Conservation (phyloP, 2,329 filamentous ascomycete species). For the Ceratocystis diversiconidia region DNA sequence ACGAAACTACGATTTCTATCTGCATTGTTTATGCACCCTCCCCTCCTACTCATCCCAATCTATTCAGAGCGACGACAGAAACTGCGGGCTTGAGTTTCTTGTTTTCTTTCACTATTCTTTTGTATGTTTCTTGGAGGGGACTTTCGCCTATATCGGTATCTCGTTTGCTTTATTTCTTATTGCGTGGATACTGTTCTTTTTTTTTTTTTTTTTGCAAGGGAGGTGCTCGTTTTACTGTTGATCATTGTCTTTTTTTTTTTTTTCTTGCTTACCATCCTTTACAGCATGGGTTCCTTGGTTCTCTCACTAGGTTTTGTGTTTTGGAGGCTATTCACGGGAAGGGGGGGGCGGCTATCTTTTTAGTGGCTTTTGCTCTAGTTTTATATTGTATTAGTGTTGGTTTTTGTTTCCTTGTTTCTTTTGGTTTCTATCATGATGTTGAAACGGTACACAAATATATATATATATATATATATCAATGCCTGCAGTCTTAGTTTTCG, state of each 20-base stretch:
- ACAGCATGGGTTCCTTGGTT: not conserved
- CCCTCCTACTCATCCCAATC: not conserved
- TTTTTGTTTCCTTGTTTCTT: not conserved
- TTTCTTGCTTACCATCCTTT: not conserved
- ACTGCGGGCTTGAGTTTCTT: conserved; percentile 1
- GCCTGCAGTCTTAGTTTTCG: too few relatives aligned
- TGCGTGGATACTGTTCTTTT: not conserved
- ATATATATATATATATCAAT: too few relatives aligned
- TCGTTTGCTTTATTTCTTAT: not conserved
- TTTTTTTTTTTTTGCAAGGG: not conserved
- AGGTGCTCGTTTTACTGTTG: not conserved
- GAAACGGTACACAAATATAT: not conserved
- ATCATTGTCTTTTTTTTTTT: not conserved
- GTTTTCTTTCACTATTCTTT: conserved; percentile 4
- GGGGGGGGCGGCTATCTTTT: not conserved
- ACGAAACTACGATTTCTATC: conserved; percentile 8
- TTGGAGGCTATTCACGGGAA: not conserved
- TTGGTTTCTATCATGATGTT: not conserved
- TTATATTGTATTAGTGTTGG: not conserved
- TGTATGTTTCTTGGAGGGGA: not conserved
- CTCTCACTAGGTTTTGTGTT: not conserved
- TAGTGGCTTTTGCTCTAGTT: not conserved
- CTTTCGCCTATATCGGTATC: not conserved
- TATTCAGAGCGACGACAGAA: not conserved
- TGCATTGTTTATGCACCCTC: not conserved